Evolutionary conservation across 176 grass and related monocot species (phyloP).

Genomic region (Neostapfia colusana): DNA sequence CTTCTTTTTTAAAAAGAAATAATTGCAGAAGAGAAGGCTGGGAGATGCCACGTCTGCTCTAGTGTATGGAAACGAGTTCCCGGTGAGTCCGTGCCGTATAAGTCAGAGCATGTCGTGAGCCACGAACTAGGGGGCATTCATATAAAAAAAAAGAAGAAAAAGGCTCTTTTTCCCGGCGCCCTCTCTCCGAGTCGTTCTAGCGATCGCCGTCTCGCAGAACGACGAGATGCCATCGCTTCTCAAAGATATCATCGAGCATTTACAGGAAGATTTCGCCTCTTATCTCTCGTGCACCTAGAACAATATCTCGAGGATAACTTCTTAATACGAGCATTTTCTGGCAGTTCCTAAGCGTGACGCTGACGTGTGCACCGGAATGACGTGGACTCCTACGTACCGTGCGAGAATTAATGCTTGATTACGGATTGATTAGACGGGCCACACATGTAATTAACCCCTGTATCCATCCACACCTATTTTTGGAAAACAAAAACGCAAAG

Average conservation of each 20-base stretch:
- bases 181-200: constrained; percentile 25
- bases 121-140: constrained; percentile 5
- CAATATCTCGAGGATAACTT: constrained; percentile 13
- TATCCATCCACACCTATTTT: background rate
- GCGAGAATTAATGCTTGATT: background rate
- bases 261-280: background rate
- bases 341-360: background rate
- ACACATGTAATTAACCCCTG: background rate
- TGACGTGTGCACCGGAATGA: constrained; percentile 11
- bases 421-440: background rate
- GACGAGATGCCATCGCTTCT: background rate
- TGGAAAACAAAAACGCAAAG: background rate
- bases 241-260: constrained; percentile 6
- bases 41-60: background rate
- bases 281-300: constrained; percentile 5
- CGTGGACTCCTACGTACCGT: background rate
- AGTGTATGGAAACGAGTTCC: constrained; percentile 23
- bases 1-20: background rate
- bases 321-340: background rate
- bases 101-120: constrained; percentile 35
- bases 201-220: constrained; percentile 2
- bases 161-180: background rate
- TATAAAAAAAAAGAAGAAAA: background rate
- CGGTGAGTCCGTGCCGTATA: constrained; percentile 30
- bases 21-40: background rate